Conservation (phyloP, 768 basidiomycete species). For the Pisolithus marmoratus region DNA sequence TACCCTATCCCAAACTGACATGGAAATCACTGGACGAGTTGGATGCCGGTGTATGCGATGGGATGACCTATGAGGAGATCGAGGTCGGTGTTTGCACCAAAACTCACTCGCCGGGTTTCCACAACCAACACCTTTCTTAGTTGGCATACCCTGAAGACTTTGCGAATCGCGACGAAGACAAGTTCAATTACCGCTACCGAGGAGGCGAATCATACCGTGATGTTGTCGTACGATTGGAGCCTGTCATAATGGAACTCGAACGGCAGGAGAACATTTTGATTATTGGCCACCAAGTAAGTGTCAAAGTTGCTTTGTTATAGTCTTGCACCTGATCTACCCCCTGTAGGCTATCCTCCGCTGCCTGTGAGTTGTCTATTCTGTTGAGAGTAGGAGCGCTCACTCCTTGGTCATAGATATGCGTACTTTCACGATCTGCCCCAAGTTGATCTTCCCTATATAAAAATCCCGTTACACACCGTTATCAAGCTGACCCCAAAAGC, state of each 20-base stretch:
- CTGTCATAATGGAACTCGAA: constrained; percentile 99
- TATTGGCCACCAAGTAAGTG: constrained; percentile 82
- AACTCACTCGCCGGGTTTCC: background rate
- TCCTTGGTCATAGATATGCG: constrained; percentile 63
- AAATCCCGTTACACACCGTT: constrained; percentile 94
- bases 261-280: constrained; percentile 96
- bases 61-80: constrained; percentile 99
- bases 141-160: constrained; percentile 97
- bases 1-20: constrained; percentile 88
- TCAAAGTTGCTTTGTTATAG: background rate
- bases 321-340: background rate
- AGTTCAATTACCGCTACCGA: constrained; percentile 98
- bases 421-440: constrained; percentile 94
- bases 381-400: background rate
- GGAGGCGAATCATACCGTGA: constrained; percentile 98
- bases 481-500: constrained; percentile 98
- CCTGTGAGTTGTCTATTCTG: constrained; percentile 40
- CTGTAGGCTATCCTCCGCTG: constrained; percentile 71
- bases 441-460: constrained; percentile 94
- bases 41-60: constrained; percentile 98
- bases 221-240: constrained; percentile 91
- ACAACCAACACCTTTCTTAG: constrained; percentile 32
- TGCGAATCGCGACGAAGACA: constrained; percentile 96
- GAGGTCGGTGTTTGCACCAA: constrained; percentile 50
- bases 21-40: constrained; percentile 99